Evolutionary conservation across 495 filamentous ascomycete genomes (phyloP), one percentile per base, ranked within the genome.

Genomic region (Aspergillus nidulans): DNA sequence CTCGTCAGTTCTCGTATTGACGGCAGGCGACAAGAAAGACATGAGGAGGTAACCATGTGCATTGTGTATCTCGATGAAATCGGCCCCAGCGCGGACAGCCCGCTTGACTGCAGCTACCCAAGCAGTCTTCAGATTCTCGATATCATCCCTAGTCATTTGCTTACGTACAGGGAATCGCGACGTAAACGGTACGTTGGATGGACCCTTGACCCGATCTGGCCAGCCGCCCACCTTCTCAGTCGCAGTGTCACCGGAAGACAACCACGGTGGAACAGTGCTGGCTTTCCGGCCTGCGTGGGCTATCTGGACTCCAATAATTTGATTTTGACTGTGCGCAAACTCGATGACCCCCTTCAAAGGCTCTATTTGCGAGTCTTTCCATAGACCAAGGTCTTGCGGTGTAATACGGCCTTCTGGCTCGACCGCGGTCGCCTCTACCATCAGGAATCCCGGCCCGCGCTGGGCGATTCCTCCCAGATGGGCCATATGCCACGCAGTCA

Each of bases 241-340:
- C 1, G 56, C 60, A 4, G 24, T 43, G 18, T 56, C 74, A 20
- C 6, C 71, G 16, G 42, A 42, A 75, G 0, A 84, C n/a, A 88
- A 49, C 87, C 87, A 91, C 0, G 88, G 87, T 0, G 89, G 79
- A 16, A 88, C 77, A 3, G 81, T 87, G 50, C 76, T 81, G 4
- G 85, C 86, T 66, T 92, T 92, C n/a, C 89, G 75, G 3, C 89
- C 89, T 2, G 88, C 87, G 63, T 94, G 89, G 16, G 72, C 85
- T 6, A 92, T 66, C 69, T 94, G 89, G 52, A 92, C 83, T 36
- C 77, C 88, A 40, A 89, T 81, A 57, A 85, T 84, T 66, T 86
- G 85, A 60, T 75, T 74, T 67, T 91, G 89, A 57, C 77, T 80
- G 68, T 92, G 87, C 1, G 80, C 82, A 57, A 91, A 90, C 38